phyloP scores from a whole-genome alignment of 768 basidiomycete species.

The Lactarius sanguifluus region DNA sequence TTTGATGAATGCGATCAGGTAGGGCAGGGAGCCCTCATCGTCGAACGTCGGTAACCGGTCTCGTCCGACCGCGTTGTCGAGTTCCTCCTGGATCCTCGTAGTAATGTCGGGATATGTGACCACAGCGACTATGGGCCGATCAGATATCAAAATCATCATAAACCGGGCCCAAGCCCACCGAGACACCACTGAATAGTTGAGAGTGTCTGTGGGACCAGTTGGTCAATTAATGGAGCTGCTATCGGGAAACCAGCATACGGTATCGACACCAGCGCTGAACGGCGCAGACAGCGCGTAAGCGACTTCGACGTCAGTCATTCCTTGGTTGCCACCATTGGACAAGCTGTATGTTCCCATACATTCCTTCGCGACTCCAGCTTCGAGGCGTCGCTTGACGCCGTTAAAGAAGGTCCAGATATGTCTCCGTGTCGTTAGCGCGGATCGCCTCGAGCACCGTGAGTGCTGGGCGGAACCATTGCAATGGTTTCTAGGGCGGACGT shows the following conservation, averaged over 20 bases:
- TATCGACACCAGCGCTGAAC: slow-evolving; percentile 25
- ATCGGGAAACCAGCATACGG: slow-evolving; percentile 3
- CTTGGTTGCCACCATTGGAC: slow-evolving; percentile 1
- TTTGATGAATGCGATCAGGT: slow-evolving; percentile 25
- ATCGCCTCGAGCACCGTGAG: neutral
- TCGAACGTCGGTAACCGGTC: slow-evolving; percentile 27
- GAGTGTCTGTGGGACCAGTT: slow-evolving; percentile 6
- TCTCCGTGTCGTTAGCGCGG: slow-evolving; percentile 1
- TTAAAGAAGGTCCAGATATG: slow-evolving; percentile 2
- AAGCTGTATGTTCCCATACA: slow-evolving; percentile 17
- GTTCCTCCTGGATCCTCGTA: slow-evolving; percentile 26
- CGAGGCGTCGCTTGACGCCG: slow-evolving; percentile 7
- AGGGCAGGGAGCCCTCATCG: slow-evolving; percentile 25
- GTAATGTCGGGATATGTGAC: slow-evolving; percentile 25
- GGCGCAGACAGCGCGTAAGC: slow-evolving; percentile 22
- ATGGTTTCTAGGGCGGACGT: neutral
- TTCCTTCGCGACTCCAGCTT: slow-evolving; percentile 12
- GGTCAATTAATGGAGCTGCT: neutral
- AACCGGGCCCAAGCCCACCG: neutral
- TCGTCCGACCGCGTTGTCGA: slow-evolving; percentile 25
- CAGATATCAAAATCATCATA: neutral
- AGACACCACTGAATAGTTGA: slow-evolving; percentile 12
- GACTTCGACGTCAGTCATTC: slow-evolving; percentile 13
- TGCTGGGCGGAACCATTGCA: slow-evolving; percentile 25
- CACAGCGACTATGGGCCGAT: slow-evolving; percentile 5